Evolutionary conservation across 1,139 yeast genomes (phyloP).

Genomic region (Lizanozyma gosingica): DNA sequence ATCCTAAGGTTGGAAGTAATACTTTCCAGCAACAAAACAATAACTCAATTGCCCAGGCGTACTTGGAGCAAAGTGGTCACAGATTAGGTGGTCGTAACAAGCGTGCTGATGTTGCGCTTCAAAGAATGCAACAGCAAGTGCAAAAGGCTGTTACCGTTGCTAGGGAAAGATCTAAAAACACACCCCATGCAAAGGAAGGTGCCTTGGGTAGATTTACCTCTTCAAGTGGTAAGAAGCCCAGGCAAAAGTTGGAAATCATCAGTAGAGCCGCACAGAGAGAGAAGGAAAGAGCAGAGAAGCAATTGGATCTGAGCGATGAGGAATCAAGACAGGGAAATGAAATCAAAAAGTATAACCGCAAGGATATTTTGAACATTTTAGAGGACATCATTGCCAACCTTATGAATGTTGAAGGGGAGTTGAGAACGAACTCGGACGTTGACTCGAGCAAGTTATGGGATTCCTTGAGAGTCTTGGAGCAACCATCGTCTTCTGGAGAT

Average conservation of each 20-base stretch:
- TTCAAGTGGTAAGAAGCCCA: constrained; percentile 78
- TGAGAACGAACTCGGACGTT: constrained; percentile 54
- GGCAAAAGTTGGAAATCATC: constrained; percentile 72
- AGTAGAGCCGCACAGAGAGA: constrained; percentile 46
- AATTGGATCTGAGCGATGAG: constrained; percentile 5
- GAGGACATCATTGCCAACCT: constrained; percentile 76
- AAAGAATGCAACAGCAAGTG: constrained; percentile 97
- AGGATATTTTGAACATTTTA: constrained; percentile 45
- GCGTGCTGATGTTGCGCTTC: constrained; percentile 90
- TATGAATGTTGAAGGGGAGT: constrained; percentile 73
- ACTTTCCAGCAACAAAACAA: constrained; percentile 39
- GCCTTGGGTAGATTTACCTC: constrained; percentile 84
- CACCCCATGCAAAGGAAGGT: constrained; percentile 71
- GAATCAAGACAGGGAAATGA: constrained; percentile 6
- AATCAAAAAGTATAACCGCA: constrained; percentile 26
- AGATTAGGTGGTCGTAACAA: constrained; percentile 81
- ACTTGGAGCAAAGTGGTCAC: constrained; percentile 88
- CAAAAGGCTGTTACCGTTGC: constrained; percentile 95
- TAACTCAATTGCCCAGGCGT: constrained; percentile 85
- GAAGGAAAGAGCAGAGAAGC: constrained; percentile 17
- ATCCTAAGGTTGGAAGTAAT: constrained; percentile 43
- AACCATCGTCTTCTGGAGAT: constrained; percentile 36
- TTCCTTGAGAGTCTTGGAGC: constrained; percentile 52
- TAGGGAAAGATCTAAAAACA: constrained; percentile 75
- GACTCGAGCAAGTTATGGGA: constrained; percentile 66